Percentiles rank a stretch among this genome's conserved stretches.
Conservation (phyloP, 345 rosid genomes). For the Murraya paniculata region DNA sequence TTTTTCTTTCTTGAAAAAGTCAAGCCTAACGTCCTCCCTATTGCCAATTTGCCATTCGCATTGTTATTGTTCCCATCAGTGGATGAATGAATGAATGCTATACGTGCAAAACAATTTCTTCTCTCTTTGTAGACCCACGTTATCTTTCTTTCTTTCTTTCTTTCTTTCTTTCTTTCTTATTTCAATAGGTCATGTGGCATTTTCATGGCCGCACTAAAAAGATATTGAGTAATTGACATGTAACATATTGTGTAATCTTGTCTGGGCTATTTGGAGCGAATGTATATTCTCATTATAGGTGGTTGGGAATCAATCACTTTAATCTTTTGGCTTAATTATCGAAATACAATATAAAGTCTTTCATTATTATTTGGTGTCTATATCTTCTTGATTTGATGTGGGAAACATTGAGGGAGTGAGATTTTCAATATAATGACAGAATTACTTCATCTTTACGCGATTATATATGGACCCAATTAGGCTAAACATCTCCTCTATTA, state of each 20-base stretch:
- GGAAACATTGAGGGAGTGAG: background rate
- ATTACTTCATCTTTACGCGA: constrained; percentile 10
- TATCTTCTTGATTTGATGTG: constrained; percentile 20
- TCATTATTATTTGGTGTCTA: constrained; percentile 6
- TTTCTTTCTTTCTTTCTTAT: background rate
- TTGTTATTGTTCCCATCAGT: background rate
- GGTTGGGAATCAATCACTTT: constrained; percentile 17
- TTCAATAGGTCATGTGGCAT: background rate
- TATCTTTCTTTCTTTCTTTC: too few species aligned
- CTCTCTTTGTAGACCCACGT: background rate
- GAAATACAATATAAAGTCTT: background rate
- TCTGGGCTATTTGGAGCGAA: background rate
- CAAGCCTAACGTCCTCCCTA: background rate
- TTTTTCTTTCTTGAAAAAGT: too few species aligned
- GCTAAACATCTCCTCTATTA: constrained; percentile 2
- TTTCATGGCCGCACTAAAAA: background rate
- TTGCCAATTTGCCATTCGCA: background rate
- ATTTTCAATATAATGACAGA: constrained; percentile 3
- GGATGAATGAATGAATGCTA: too few species aligned
- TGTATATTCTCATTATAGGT: background rate
- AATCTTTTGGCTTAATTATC: constrained; percentile 15
- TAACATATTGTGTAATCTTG: constrained; percentile 9
- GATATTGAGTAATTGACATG: constrained; percentile 9
- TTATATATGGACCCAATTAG: constrained; percentile 7
- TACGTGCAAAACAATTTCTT: background rate